These are phyloP conservation scores for Articulospora tetracladia DNA, from an alignment of 495 filamentous ascomycete species.

Conservation along the genomic window DNA sequence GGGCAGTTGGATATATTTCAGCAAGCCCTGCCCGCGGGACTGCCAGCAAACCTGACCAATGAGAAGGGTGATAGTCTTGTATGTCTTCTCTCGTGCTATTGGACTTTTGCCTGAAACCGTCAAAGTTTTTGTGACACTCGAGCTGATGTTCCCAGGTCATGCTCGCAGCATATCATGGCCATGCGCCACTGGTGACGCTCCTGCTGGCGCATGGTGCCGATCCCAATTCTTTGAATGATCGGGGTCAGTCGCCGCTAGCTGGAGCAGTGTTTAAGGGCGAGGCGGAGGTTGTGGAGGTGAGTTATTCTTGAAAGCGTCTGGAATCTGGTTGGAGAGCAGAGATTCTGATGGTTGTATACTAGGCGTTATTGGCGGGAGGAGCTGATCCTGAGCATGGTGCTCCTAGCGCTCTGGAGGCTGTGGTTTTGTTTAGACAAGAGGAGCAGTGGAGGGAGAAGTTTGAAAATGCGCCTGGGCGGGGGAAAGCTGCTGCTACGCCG, in stretches of 20 bases:
- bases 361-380: constrained; percentile 42
- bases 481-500: constrained; percentile 23
- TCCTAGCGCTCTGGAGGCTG: constrained; percentile 43
- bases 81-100: constrained; percentile 18
- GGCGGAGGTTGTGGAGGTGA: constrained; percentile 41
- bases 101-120: background rate
- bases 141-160: constrained; percentile 39
- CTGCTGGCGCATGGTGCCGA: constrained; percentile 47
- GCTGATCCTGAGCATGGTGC: constrained; percentile 46
- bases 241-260: constrained; percentile 49
- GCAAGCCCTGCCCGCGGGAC: constrained; percentile 45
- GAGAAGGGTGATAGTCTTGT: constrained; percentile 53
- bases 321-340: background rate
- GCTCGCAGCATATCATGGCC: constrained; percentile 53
- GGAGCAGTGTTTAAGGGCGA: constrained; percentile 55
- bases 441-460: constrained; percentile 46
- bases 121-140: background rate
- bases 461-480: constrained; percentile 38
- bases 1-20: constrained; percentile 44
- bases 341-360: background rate
- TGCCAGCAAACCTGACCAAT: constrained; percentile 51
- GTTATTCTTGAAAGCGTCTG: constrained; percentile 1
- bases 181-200: constrained; percentile 44
- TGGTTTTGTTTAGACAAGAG: constrained; percentile 46
- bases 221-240: constrained; percentile 48